A percentile compares a stretch with the other conserved stretches of the same genome.
phyloP scores from a whole-genome alignment of 192 early-diverging fungal species.

The Coemansia sp. region DNA sequence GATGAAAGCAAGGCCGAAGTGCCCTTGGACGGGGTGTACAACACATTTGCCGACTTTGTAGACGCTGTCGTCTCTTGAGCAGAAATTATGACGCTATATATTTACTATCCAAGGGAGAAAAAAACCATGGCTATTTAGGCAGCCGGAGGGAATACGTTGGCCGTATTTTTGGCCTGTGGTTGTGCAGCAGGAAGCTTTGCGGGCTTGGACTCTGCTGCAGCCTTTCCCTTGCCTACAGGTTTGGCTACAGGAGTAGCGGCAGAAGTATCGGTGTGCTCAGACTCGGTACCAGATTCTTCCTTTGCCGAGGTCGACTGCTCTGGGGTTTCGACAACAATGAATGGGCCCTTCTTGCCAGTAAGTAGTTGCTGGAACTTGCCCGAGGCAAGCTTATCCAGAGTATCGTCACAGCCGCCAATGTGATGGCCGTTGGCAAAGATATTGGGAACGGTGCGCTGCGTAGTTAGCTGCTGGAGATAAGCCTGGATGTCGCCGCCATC shows the following conservation, averaged over 20 bases:
- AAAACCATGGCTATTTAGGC: neutral
- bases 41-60: conserved; percentile 68
- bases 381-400: conserved; percentile 51
- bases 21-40: conserved; percentile 59
- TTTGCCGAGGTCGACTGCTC: conserved; percentile 7
- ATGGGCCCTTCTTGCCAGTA: conserved; percentile 13
- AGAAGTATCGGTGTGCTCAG: neutral
- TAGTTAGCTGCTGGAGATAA: conserved; percentile 59
- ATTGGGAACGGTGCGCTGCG: conserved; percentile 76
- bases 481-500: conserved; percentile 64
- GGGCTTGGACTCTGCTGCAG: neutral
- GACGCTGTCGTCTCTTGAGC: conserved; percentile 57
- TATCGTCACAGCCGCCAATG: conserved; percentile 65
- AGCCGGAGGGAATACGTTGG: conserved; percentile 4
- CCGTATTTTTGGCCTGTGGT: neutral
- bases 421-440: conserved; percentile 70
- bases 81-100: neutral
- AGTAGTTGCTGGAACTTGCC: conserved; percentile 59
- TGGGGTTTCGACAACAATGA: conserved; percentile 6
- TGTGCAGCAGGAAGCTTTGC: neutral
- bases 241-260: neutral
- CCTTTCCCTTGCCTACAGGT: conserved; percentile 2
- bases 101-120: neutral
- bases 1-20: conserved; percentile 64
- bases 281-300: neutral